Evolutionary conservation across 345 rosid species (phyloP), one percentile per base, ranked within the genome.

Genomic region (Conringia planisiliqua): DNA sequence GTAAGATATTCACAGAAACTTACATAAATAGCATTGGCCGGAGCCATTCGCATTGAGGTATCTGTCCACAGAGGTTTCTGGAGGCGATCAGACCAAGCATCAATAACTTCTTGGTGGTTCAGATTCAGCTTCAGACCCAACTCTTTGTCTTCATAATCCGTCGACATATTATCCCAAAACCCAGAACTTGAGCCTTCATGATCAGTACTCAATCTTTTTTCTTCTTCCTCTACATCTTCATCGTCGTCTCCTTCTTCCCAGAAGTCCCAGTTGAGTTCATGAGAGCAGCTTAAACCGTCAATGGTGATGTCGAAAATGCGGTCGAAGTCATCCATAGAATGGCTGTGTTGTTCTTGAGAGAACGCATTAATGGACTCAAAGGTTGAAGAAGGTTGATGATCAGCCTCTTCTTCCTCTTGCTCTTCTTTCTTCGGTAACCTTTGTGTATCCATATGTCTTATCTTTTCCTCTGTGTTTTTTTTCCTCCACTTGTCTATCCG

Each of bases 21-120:
- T 27, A 89, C 92, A 76, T 86, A 85, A 60, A 48, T 4, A 56
- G 80, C 81, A 73, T 30, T 60, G 66, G 14, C 65, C n/a, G 83
- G 76, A 70, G 78, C 64, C 62, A 38, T 58, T 81, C 14, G 36
- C 61, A 22, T 66, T 51, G 14, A 71, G 62, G 68, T 74, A 50
- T 82, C 80, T 8, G 85, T 80, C 87, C 74, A 80, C 5, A 82
- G 78, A 10, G 86, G 54, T 18, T 70, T 51, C 12, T 86, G 71
- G 2, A 82, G 66, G 1, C 85, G 83, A 69, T 88, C 88, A 30
- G 82, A 86, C 92, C 94, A 89, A 18, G 92, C 91, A 72, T 85
- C 87, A 76, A 91, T 70, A 10, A 86, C 91, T 38, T 87, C 83
- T 80, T 89, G 87, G 82, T 91, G 88, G 78, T 91, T 89, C 81